Conservation (phyloP, 2,329 filamentous ascomycete species). For the Talaromyces sp. region DNA sequence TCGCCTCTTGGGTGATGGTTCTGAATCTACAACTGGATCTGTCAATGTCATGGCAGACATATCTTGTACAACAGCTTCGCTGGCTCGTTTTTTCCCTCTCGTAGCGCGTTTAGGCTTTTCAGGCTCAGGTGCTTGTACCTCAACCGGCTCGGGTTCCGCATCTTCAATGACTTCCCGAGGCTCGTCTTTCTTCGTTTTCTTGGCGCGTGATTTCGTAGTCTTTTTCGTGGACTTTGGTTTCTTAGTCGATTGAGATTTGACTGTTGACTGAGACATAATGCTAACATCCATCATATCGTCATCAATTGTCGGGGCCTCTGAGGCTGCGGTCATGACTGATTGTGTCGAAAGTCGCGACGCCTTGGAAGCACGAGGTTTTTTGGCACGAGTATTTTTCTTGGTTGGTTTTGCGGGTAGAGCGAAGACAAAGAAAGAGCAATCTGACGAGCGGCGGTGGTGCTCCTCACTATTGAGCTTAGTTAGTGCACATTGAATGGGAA, state of each 20-base stretch:
- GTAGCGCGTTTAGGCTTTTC: conserved; percentile 35
- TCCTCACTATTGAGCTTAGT: conserved; percentile 62
- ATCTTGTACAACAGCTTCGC: conserved; percentile 50
- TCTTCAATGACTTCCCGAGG: conserved; percentile 43
- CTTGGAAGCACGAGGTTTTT: conserved; percentile 63
- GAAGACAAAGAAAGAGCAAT: conserved; percentile 79
- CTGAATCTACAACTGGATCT: conserved; percentile 19
- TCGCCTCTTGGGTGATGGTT: conserved; percentile 56
- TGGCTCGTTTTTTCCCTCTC: conserved; percentile 60
- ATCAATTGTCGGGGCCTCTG: conserved; percentile 43
- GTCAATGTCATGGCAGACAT: conserved; percentile 18
- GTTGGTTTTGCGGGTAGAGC: conserved; percentile 51
- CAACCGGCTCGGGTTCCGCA: conserved; percentile 30
- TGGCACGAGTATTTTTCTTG: conserved; percentile 58
- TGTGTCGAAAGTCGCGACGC: conserved; percentile 61
- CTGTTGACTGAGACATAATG: conserved; percentile 47
- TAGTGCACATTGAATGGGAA: conserved; percentile 14
- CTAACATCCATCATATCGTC: conserved; percentile 58
- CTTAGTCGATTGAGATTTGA: conserved; percentile 48
- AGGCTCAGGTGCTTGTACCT: conserved; percentile 28
- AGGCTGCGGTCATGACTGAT: conserved; percentile 43
- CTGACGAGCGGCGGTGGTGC: conserved; percentile 72
- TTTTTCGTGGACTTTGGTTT: conserved; percentile 55
- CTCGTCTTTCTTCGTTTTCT: conserved; percentile 39
- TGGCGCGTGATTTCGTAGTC: conserved; percentile 32